A percentile compares a stretch with the other conserved stretches of the same genome.
Evolutionary conservation across 2,329 filamentous ascomycete genomes (phyloP).

Genomic region (Fusarium agapanthi): DNA sequence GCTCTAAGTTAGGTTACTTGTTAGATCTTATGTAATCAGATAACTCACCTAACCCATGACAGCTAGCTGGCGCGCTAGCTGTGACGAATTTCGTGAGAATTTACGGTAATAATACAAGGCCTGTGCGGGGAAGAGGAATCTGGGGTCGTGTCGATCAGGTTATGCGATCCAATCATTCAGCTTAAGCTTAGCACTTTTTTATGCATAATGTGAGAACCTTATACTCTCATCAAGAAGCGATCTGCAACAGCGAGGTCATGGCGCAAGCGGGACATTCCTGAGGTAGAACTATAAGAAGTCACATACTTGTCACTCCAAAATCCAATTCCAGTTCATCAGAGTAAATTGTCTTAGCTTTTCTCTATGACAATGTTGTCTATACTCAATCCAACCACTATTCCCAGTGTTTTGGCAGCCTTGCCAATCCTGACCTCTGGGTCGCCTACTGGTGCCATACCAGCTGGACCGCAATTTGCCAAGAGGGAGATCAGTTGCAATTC

Average conservation of each 20-base stretch:
- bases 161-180: not conserved
- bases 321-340: not conserved
- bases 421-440: not conserved
- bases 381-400: not conserved
- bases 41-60: too few relatives aligned
- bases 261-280: not conserved
- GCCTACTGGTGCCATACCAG: accelerated
- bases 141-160: not conserved
- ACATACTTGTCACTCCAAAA: too few relatives aligned
- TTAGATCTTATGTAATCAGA: too few relatives aligned
- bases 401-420: not conserved
- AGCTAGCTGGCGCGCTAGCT: too few relatives aligned
- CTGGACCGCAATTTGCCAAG: not conserved
- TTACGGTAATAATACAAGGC: too few relatives aligned
- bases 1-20: too few relatives aligned
- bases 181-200: not conserved
- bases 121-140: not conserved
- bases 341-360: accelerated
- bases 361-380: not conserved
- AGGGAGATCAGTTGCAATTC: not conserved
- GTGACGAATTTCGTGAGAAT: too few relatives aligned
- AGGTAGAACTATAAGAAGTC: not conserved
- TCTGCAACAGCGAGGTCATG: not conserved
- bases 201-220: not conserved
- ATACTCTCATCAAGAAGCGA: not conserved